Base-by-base conservation (phyloP, 2,329 filamentous ascomycete genomes). In the Fusarium luffae region DNA sequence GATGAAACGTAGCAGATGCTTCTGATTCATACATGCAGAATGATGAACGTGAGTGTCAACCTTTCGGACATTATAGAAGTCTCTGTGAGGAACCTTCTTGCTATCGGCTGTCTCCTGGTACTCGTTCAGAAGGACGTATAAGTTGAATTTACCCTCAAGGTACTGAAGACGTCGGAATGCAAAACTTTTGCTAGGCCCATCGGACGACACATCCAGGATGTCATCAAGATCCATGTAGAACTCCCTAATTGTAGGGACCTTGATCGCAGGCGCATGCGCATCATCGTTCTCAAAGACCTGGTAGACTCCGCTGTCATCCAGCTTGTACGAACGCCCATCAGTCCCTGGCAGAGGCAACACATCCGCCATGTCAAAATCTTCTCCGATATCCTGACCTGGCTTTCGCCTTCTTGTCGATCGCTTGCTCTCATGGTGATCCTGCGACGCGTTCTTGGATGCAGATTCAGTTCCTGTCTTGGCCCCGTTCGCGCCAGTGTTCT, bases 1-100 rank as follows among this genome's bases (percentile, higher is more conserved):
- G 84, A 99, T 99, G 81, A 99, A 99, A 57, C 96, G 93, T 65
- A 99, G 84, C 60, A 99, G 83, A 86, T 99, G 96, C 82, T 99
- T 99, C 81, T 99, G 96, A 78, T 99, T 99, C 96, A 99, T 99
- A 79, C 96, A 99, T 25, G 96, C 96, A 18, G 96, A 99, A 80
- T 99, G 96, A 78, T 99, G 96, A 74, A 99, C 96, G 85, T 99
- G 96, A 11, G 96, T 99, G 78, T 99, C 96, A 52, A 99, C 96
- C 80, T 99, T 99, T 77, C 96, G 89, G 50, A 99, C 96, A 77
- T 99, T 99, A 84, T 99, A 99, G 78, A 99, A 99, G 81, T 99
- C 96, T 83, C 96, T 90, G 80, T 99, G 96, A 4, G 96, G 96
- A 57, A 98, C 96, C 75, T 93, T 95, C 80, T 99, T 99, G 79